Base-by-base conservation (phyloP, 169 alveolate species). In the Eimeria acervulina region DNA sequence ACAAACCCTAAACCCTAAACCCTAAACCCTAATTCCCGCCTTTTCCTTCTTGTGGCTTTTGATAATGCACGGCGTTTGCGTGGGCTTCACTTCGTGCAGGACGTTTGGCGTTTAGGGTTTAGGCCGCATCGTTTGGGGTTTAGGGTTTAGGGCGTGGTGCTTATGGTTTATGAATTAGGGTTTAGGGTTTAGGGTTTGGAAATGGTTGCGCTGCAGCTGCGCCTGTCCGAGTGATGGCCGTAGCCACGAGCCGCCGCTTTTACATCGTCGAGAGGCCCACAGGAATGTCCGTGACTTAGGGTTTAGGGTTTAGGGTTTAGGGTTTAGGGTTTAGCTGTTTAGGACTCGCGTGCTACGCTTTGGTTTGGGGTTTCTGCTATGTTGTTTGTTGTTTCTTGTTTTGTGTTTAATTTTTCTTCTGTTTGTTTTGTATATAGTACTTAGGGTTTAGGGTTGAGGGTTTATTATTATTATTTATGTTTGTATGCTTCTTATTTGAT, bases 211-310 rank as follows among this genome's bases (percentile, higher is more conserved):
- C 84, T 63, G 61, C 94, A 88, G 94, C 8, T n/a, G 68, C 38
- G 59, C 95, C 95, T 13, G 95, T 76, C 21, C 91, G 95, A 2
- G 61, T 52, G 40, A 33, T 92, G 66, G 95, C 87, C 7, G 95
- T 84, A 4, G 91, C 84, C 36, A 92, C 92, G 52, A 92, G 80
- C 83, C 76, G 87, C 91, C 81, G 91, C 70, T 92, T 92, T 52
- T 92, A 92, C 91, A 78, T 92, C 23, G 23, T 92, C 38, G 95
- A 92, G n/a, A 74, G 87, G 52, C 95, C 91, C 7, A 36, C 36
- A 42, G 95, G 95, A 2, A 3, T 92, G 95, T 92, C 13, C 10
- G 95, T 74, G 1, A 12, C 36, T 12, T 23, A 5, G 33, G 28
- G 33, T 63, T 26, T 52, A n/a, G 90, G 72, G 72, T 47, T 81